Percentiles rank a stretch among this genome's conserved stretches.
These are phyloP conservation scores for Alternaria hordeiaustralica DNA, from an alignment of 2,329 filamentous ascomycete species.

Conservation along the genomic window DNA sequence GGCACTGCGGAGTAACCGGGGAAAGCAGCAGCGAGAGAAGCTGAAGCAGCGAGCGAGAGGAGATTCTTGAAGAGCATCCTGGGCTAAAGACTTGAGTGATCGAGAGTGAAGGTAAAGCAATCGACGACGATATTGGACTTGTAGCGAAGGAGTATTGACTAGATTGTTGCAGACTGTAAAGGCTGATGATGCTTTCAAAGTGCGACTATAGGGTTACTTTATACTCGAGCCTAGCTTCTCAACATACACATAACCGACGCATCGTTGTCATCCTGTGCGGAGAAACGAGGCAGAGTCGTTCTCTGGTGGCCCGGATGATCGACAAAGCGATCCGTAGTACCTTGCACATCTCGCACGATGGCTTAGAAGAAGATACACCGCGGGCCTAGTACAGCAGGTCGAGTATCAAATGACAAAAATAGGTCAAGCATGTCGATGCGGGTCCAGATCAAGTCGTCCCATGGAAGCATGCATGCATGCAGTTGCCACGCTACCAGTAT, in stretches of 20 bases:
- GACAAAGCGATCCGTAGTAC: constrained; percentile 7
- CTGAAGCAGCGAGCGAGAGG: constrained; percentile 24
- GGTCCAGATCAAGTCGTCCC: constrained; percentile 8
- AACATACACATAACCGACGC: neutral
- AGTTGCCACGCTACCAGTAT: neutral
- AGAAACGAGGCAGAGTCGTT: constrained; percentile 13
- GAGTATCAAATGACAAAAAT: neutral
- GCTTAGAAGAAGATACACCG: neutral
- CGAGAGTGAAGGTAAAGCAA: neutral
- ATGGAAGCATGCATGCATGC: neutral
- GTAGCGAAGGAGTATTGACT: neutral
- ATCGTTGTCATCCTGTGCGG: neutral
- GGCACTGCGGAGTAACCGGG: constrained; percentile 10
- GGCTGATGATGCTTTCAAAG: constrained; percentile 1
- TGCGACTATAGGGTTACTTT: constrained; percentile 13
- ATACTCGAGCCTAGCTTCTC: constrained; percentile 7
- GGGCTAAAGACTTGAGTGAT: neutral
- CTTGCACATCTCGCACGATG: neutral
- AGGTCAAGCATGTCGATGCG: neutral
- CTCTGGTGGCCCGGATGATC: neutral
- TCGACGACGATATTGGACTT: neutral
- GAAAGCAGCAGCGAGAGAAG: constrained; percentile 19
- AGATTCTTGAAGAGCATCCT: constrained; percentile 29
- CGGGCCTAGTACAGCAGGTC: neutral
- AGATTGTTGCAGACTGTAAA: constrained; percentile 7